Evolutionary conservation across 2,329 filamentous ascomycete genomes (phyloP).

Genomic region (Xenoacremonium recifei): DNA sequence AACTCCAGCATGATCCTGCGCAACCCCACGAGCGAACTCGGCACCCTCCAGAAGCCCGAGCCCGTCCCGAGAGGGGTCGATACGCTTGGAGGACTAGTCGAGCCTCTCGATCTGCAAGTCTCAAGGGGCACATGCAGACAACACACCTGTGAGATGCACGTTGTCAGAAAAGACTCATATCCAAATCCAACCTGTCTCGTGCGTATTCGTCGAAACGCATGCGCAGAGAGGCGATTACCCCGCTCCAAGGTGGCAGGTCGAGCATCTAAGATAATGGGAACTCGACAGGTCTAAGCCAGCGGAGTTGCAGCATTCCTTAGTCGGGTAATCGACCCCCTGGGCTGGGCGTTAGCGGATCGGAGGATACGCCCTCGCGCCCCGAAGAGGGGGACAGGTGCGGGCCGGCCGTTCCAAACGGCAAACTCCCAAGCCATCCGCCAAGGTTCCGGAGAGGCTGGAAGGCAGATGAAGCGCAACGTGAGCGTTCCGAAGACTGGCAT

Average conservation of each 20-base stretch:
- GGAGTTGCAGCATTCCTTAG: slow-evolving; percentile 2
- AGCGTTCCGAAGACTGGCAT: too few relatives aligned
- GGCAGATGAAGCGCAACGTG: too few relatives aligned
- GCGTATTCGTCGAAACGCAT: slow-evolving; percentile 1
- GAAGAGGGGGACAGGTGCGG: too few relatives aligned
- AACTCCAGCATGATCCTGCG: too few relatives aligned
- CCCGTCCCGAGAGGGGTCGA: too few relatives aligned
- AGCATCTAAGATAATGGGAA: background rate
- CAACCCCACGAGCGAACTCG: background rate
- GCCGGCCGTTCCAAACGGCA: too few relatives aligned
- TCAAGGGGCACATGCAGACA: slow-evolving; percentile 3
- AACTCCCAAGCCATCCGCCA: too few relatives aligned
- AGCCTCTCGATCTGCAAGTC: slow-evolving; percentile 5
- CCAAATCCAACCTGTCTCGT: too few relatives aligned
- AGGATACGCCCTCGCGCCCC: too few relatives aligned
- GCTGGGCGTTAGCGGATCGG: too few relatives aligned
- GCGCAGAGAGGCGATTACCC: slow-evolving; percentile 2
- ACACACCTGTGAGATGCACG: slow-evolving; percentile 2
- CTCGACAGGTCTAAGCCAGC: background rate
- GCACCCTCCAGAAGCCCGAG: background rate
- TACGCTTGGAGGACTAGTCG: too few relatives aligned
- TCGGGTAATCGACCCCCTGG: background rate
- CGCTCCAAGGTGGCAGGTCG: slow-evolving; percentile 3
- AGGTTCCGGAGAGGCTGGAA: too few relatives aligned
- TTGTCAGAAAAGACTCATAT: slow-evolving; percentile 4